Evolutionary conservation across 2,329 filamentous ascomycete species (phyloP), one percentile per base, ranked within the genome.

Genomic region (Arthrobotrys musiformis): DNA sequence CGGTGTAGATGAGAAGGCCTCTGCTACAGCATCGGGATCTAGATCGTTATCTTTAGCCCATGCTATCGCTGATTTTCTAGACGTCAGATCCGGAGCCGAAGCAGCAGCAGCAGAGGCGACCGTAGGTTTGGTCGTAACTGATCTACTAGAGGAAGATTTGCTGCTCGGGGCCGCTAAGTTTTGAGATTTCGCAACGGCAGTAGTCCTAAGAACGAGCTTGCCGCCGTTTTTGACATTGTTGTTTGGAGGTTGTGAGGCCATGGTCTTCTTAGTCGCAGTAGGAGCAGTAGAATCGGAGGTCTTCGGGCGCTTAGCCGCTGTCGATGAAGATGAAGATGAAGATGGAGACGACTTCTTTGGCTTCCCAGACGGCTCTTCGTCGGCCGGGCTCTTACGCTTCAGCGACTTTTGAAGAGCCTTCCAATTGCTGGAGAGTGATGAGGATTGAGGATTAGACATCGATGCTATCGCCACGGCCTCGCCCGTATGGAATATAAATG

Each of bases 391-490:
- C 52, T 77, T 77, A 19, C 73, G 73, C 42, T 79, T 75, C 37
- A 81, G 61, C 28, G 62, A 78, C 62, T 80, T 76, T 56, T 80
- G 79, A 44, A 81, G 80, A 7, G 78, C 58, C 68, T 81, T 79
- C 80, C 80, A 81, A 46, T 81, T 81, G 69, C 69, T 76, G n/a
- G 80, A 81, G n/a, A 80, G 79, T 37, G 56, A 52, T n/a, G 58
- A n/a, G n/a, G n/a, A 15, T 37, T 60, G 66, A 44, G 66, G 66
- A 37, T 66, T 63, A 42, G 73, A 77, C 73, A 77, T 77, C 11
- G 40, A 52, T 40, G n/a, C 33, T 56, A 19, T 64, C 26, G 37
- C 26, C 37, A 24, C 30, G 33, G 54, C 7, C 33, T n/a, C n/a
- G n/a, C n/a, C n/a, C n/a, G n/a, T n/a, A n/a, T n/a, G 30, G 30